Percentiles rank a stretch among this genome's conserved stretches.
phyloP scores from a whole-genome alignment of 768 basidiomycete genomes.

The Rhodocollybia butyracea region DNA sequence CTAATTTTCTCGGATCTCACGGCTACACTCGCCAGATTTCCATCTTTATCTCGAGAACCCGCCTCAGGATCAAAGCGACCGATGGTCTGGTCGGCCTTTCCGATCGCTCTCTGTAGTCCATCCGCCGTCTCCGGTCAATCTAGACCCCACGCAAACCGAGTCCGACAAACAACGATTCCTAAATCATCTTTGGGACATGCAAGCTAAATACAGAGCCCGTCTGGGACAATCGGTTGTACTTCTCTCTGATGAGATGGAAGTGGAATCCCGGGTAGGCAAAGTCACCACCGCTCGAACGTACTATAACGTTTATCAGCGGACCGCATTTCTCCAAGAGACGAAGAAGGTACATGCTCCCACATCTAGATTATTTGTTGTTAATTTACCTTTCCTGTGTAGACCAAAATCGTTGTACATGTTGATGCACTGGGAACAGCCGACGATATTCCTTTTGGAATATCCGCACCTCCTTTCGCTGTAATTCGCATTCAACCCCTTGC shows the following conservation, averaged over 20 bases:
- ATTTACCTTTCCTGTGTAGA: constrained; percentile 41
- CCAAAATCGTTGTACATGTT: constrained; percentile 85
- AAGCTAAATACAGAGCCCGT: constrained; percentile 75
- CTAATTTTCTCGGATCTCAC: not conserved
- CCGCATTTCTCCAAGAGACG: constrained; percentile 70
- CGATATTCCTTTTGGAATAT: constrained; percentile 71
- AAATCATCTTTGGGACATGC: constrained; percentile 85
- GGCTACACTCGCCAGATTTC: constrained; percentile 51
- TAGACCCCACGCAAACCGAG: constrained; percentile 63
- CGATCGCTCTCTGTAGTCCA: constrained; percentile 76
- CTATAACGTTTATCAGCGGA: constrained; percentile 85
- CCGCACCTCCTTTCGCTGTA: constrained; percentile 69
- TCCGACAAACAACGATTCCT: constrained; percentile 79
- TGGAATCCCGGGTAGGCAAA: constrained; percentile 62
- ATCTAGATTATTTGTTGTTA: not conserved
- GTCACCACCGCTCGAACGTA: constrained; percentile 74
- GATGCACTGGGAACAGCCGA: constrained; percentile 75
- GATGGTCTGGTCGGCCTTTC: constrained; percentile 86
- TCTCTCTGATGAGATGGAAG: constrained; percentile 68
- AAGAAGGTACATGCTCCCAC: constrained; percentile 57
- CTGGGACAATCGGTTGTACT: constrained; percentile 72
- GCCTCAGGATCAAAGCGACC: constrained; percentile 77
- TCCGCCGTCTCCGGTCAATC: constrained; percentile 62
- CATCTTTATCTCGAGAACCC: constrained; percentile 82
- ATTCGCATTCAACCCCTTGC: constrained; percentile 82